A percentile compares a stretch with the other conserved stretches of the same genome.
These are phyloP conservation scores for Rosa rugosa DNA, from an alignment of 306 rosid species.

Conservation along the genomic window DNA sequence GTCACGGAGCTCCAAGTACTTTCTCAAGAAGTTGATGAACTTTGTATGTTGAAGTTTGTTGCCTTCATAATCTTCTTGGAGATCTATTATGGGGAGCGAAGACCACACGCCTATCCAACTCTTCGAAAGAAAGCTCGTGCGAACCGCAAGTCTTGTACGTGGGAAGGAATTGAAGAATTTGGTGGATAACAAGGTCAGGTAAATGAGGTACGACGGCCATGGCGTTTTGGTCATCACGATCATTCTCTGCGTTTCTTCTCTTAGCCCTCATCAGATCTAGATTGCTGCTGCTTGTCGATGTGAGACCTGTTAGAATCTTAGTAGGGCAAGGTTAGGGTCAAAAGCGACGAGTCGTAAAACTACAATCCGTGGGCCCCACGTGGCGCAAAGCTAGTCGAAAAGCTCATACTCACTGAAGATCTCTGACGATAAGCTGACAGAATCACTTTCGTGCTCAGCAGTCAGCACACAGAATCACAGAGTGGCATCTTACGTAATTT, in stretches of 20 bases:
- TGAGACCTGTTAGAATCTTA: no score
- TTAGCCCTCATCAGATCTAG: background rate
- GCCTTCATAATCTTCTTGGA: background rate
- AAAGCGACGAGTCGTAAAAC: background rate
- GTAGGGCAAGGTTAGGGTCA: no score
- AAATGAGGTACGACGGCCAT: background rate
- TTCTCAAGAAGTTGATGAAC: background rate
- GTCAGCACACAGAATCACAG: background rate
- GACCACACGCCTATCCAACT: background rate
- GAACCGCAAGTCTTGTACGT: background rate
- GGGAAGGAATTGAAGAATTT: background rate
- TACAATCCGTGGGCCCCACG: background rate
- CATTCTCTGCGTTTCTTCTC: background rate
- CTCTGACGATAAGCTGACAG: constrained; percentile 6
- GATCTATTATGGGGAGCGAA: background rate
- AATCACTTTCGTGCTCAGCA: background rate
- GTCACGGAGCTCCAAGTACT: background rate
- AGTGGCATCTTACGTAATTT: constrained; percentile 18
- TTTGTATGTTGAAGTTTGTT: background rate
- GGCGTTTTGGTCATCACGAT: background rate
- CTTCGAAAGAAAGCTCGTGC: background rate
- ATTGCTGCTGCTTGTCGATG: no score
- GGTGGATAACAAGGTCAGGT: background rate
- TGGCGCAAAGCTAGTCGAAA: no score
- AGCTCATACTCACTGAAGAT: background rate